phyloP scores from a whole-genome alignment of 768 basidiomycete genomes.

The Podaxis sp. region DNA sequence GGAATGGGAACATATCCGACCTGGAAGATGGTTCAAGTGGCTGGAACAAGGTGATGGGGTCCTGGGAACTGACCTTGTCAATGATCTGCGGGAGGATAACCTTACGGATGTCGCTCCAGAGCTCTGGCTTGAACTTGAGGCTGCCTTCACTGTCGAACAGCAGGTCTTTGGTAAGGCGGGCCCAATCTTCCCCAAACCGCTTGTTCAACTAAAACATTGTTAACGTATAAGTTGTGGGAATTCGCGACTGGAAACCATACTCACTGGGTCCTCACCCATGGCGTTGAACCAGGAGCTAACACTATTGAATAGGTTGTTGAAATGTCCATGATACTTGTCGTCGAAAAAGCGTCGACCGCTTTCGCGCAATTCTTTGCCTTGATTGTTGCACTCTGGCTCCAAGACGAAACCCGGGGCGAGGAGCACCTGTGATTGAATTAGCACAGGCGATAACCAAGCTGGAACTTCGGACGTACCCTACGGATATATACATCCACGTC shows the following conservation, averaged over 20 bases:
- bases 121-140: conserved; percentile 80
- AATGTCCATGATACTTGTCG: conserved; percentile 58
- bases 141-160: conserved; percentile 78
- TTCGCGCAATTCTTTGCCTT: conserved; percentile 62
- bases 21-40: conserved; percentile 24
- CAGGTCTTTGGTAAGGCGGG: conserved; percentile 76
- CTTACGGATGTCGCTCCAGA: conserved; percentile 85
- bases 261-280: conserved; percentile 75
- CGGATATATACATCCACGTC: conserved; percentile 59
- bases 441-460: neutral
- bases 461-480: conserved; percentile 36
- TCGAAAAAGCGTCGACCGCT: conserved; percentile 77
- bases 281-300: conserved; percentile 78
- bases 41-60: neutral
- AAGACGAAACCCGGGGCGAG: conserved; percentile 84
- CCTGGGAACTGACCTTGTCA: conserved; percentile 48
- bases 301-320: conserved; percentile 73
- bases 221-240: neutral
- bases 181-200: conserved; percentile 80
- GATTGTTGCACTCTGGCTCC: conserved; percentile 66
- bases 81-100: conserved; percentile 80
- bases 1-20: conserved; percentile 87
- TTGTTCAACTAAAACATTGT: conserved; percentile 43
- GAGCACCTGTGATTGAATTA: conserved; percentile 41
- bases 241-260: conserved; percentile 8